phyloP scores from a whole-genome alignment of 1,139 yeast species.

The Yamadazyma triangularis region DNA sequence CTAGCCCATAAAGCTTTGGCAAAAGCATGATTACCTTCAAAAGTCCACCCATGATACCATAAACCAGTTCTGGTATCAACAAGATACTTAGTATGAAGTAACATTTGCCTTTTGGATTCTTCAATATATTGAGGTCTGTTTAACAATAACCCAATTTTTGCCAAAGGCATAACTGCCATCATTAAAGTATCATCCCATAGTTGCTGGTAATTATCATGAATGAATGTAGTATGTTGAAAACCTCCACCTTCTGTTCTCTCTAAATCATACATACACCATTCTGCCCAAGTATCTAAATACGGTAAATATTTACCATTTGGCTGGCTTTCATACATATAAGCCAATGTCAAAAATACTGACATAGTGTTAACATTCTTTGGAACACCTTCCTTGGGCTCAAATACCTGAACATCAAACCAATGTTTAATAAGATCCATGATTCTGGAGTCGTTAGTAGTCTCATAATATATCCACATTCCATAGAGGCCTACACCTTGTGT shows the following conservation, averaged over 20 bases:
- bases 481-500: constrained; percentile 29
- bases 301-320: constrained; percentile 18
- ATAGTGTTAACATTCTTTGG: constrained; percentile 30
- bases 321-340: constrained; percentile 22
- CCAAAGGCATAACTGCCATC: constrained; percentile 33
- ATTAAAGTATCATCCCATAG: constrained; percentile 33
- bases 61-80: constrained; percentile 24
- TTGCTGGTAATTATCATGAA: constrained; percentile 23
- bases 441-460: constrained; percentile 16
- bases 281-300: constrained; percentile 29
- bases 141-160: constrained; percentile 25
- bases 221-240: constrained; percentile 30
- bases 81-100: constrained; percentile 26
- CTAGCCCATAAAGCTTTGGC: constrained; percentile 34
- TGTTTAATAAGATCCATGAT: constrained; percentile 18
- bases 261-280: constrained; percentile 28
- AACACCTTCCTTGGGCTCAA: constrained; percentile 25
- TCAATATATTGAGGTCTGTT: constrained; percentile 24
- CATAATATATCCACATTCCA: constrained; percentile 32
- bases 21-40: constrained; percentile 25
- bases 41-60: constrained; percentile 29
- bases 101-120: constrained; percentile 29
- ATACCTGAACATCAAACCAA: constrained; percentile 25
- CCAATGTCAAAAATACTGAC: constrained; percentile 27
- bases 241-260: constrained; percentile 29